Evolutionary conservation across 768 basidiomycete species (phyloP), one percentile per base, ranked within the genome.

Genomic region (Rhizopogon roseolus): DNA sequence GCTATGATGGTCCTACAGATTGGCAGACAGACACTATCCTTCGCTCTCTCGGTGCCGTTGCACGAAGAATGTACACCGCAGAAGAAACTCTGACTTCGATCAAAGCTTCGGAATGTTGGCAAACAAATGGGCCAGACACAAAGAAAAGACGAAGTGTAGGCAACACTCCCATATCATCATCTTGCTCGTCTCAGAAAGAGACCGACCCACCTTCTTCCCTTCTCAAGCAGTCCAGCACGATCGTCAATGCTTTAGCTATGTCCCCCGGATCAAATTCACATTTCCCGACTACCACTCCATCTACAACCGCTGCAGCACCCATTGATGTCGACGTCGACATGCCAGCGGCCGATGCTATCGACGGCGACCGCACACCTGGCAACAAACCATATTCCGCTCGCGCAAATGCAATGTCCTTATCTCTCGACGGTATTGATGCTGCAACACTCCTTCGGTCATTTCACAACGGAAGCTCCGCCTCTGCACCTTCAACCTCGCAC

Each of bases 21-120:
- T 80, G 76, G 79, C 78, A 82, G 60, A 84, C 80, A 19, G 80
- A 84, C 52, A 71, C 73, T 57, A 81, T 85, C 60, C 66, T 80
- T 34, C 76, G 77, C 52, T 78, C 77, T 13, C 71, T 85, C 57
- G 67, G 71, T 27, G 73, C 71, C 29, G 69, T 85, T 49, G 78
- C 78, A 2, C 70, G 74, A 38, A 72, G 84, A 59, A 80, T 84
- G 77, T 75, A 76, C 62, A 70, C 72, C 28, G 83, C 84, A 13
- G 85, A 84, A 58, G 76, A 78, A 8, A 60, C 67, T 2, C 63
- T 80, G 10, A 62, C 65, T 19, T 63, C 72, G 16, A 71, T 80
- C 48, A 74, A 73, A 56, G 73, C 70, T 7, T 60, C 63, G 40
- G 72, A 73, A 25, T 67, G 58, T 25, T 70, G 68, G 64, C 57